phyloP scores from a whole-genome alignment of 306 rosid species.

The Cucumis melo region DNA sequence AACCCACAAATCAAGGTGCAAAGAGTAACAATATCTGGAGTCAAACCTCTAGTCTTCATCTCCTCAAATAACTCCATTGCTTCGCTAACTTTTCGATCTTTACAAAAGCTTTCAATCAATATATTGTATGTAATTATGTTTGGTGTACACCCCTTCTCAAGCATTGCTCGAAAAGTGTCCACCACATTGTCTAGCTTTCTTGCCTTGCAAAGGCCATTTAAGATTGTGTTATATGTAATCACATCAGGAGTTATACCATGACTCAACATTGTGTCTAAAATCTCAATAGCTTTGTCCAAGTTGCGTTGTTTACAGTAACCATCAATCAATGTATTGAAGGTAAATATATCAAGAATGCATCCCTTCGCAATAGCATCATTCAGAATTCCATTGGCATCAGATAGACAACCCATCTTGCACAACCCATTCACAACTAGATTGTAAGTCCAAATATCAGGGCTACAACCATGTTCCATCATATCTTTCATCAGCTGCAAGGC shows the following conservation, averaged over 20 bases:
- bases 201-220: slow-evolving; percentile 89
- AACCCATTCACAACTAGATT: slow-evolving; percentile 66
- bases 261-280: slow-evolving; percentile 54
- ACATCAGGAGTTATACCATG: slow-evolving; percentile 82
- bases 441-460: slow-evolving; percentile 64
- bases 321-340: slow-evolving; percentile 76
- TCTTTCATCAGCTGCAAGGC: slow-evolving; percentile 73
- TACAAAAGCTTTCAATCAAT: too few species aligned
- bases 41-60: slow-evolving; percentile 43
- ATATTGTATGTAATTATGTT: too few species aligned
- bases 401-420: slow-evolving; percentile 82
- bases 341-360: slow-evolving; percentile 69
- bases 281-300: slow-evolving; percentile 49
- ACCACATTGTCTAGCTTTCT: slow-evolving; percentile 42
- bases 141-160: slow-evolving; percentile 26
- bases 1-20: slow-evolving; percentile 61
- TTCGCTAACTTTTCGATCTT: slow-evolving; percentile 25
- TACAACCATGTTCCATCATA: slow-evolving; percentile 60
- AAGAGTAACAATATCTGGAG: slow-evolving; percentile 55
- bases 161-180: too few species aligned
- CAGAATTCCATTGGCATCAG: slow-evolving; percentile 55
- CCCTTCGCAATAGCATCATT: slow-evolving; percentile 63
- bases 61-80: slow-evolving; percentile 21
- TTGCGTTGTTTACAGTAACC: slow-evolving; percentile 66
- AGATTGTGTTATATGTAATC: slow-evolving; percentile 66